Evolutionary conservation across 306 rosid species (phyloP).

Genomic region (peach (Prunus persica)): Prunus_persica_NCBIv2 NC_034015.1:15992501-15993000

Average conservation of each 20-base stretch:
- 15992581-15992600: constrained; percentile 71
- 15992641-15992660: constrained; percentile 41
- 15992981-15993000: neutral
- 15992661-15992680: constrained; percentile 28
- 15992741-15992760: constrained; percentile 34
- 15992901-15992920: constrained; percentile 46
- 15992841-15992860: constrained; percentile 44
- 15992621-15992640: constrained; percentile 33
- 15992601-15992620: constrained; percentile 70
- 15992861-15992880: constrained; percentile 44
- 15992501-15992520: constrained; percentile 33
- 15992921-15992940: constrained; percentile 55
- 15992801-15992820: neutral
- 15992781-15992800: neutral
- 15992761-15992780: constrained; percentile 17
- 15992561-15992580: constrained; percentile 71
- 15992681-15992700: constrained; percentile 19
- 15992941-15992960: constrained; percentile 47
- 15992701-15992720: constrained; percentile 36
- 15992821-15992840: constrained; percentile 21
- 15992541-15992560: constrained; percentile 51
- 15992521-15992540: constrained; percentile 43
- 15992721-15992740: constrained; percentile 8
- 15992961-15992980: constrained; percentile 22
- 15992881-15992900: constrained; percentile 35